A percentile compares a stretch with the other conserved stretches of the same genome.
Evolutionary conservation across 192 early-diverging fungal genomes (phyloP).

Genomic region (Dissophora globulifera): DNA sequence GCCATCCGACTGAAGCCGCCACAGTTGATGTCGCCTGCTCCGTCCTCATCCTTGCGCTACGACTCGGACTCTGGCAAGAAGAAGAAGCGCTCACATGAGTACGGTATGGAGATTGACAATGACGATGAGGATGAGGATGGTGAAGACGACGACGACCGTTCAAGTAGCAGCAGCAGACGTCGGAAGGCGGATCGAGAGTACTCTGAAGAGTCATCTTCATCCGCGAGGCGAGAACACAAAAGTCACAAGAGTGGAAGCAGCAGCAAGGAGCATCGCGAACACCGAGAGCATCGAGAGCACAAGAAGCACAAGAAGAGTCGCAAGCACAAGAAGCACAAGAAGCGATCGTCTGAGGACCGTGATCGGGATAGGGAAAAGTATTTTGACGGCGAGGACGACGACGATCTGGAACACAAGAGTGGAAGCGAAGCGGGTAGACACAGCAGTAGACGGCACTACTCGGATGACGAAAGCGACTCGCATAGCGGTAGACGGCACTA

Average conservation of each 20-base stretch:
- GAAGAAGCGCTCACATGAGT: constrained; percentile 19
- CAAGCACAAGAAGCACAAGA: constrained; percentile 54
- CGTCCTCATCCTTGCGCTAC: constrained; percentile 11
- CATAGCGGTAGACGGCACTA: constrained; percentile 5
- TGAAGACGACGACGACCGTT: constrained; percentile 2
- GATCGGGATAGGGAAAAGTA: constrained; percentile 14
- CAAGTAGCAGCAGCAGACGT: constrained; percentile 22
- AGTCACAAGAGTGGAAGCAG: constrained; percentile 33
- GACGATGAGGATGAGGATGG: not conserved
- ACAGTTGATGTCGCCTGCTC: constrained; percentile 19
- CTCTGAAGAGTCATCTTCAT: constrained; percentile 37
- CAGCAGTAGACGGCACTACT: constrained; percentile 4
- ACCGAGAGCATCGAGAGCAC: constrained; percentile 33
- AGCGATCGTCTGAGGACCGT: constrained; percentile 44
- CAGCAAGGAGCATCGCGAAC: constrained; percentile 14
- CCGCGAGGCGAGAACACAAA: constrained; percentile 24
- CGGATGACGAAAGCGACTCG: constrained; percentile 13
- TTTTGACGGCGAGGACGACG: constrained; percentile 10
- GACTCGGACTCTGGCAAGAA: constrained; percentile 34
- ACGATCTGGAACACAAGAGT: not conserved
- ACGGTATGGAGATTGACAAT: not conserved
- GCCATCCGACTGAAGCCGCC: constrained; percentile 44
- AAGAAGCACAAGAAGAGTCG: constrained; percentile 53
- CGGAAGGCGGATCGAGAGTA: constrained; percentile 25
- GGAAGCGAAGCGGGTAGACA: not conserved